These are phyloP conservation scores for Cladophialophora yegresii DNA, from an alignment of 2,329 filamentous ascomycete genomes.

Conservation along the genomic window DNA sequence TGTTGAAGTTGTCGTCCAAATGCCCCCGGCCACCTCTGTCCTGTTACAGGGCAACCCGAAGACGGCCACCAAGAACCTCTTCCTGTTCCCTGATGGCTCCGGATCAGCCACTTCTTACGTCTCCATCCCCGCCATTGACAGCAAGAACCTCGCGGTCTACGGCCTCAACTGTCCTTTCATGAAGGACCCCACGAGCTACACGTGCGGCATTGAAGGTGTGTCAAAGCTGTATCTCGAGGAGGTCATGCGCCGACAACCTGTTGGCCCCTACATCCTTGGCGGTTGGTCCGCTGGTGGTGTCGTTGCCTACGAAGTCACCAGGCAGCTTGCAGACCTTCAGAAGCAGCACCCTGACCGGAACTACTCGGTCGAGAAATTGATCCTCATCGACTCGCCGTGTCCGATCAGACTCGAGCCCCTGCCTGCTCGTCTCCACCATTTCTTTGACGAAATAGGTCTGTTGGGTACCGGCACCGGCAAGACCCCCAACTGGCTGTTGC, in stretches of 20 bases:
- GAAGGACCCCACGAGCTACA: slow-evolving; percentile 41
- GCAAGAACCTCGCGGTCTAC: slow-evolving; percentile 48
- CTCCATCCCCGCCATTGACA: slow-evolving; percentile 45
- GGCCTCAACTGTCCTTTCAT: slow-evolving; percentile 50
- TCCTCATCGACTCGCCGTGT: slow-evolving; percentile 66
- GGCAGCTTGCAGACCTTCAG: slow-evolving; percentile 36
- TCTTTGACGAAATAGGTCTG: slow-evolving; percentile 52
- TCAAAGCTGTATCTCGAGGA: slow-evolving; percentile 39
- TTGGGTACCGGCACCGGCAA: slow-evolving; percentile 50
- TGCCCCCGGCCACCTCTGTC: slow-evolving; percentile 47
- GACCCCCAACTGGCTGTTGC: slow-evolving; percentile 53
- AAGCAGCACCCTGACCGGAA: slow-evolving; percentile 36
- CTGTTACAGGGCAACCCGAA: slow-evolving; percentile 48
- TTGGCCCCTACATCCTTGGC: slow-evolving; percentile 44
- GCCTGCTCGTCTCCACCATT: slow-evolving; percentile 56
- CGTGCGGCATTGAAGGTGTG: slow-evolving; percentile 38
- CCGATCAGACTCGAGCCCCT: slow-evolving; percentile 68
- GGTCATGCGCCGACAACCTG: slow-evolving; percentile 41
- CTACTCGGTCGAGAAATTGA: slow-evolving; percentile 55
- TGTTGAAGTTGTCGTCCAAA: slow-evolving; percentile 35
- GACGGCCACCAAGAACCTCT: slow-evolving; percentile 46
- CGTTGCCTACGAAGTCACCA: slow-evolving; percentile 43
- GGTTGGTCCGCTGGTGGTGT: slow-evolving; percentile 46
- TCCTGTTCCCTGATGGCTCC: slow-evolving; percentile 51
- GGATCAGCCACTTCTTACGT: slow-evolving; percentile 52